A percentile compares a stretch with the other conserved stretches of the same genome.
phyloP scores from a whole-genome alignment of 305 asterid genomes.

The Ajuga reptans region DNA sequence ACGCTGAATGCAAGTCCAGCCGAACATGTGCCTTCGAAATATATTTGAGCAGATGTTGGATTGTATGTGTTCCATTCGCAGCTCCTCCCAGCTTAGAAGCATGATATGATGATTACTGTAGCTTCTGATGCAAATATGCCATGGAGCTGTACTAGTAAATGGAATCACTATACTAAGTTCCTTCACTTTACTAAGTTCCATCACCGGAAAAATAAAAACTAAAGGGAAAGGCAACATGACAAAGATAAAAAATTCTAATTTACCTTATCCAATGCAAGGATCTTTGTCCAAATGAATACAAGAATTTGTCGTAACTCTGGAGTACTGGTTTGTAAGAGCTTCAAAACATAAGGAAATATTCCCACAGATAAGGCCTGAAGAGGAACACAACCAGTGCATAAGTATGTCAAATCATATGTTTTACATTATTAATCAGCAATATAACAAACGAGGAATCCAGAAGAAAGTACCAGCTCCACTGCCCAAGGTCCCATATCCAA shows the following conservation, averaged over 20 bases:
- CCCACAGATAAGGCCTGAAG: constrained; percentile 93
- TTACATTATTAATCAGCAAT: constrained; percentile 14
- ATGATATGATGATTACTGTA: not conserved
- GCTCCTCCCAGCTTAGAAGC: not conserved
- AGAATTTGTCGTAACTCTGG: constrained; percentile 97
- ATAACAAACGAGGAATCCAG: constrained; percentile 14
- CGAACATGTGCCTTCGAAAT: not conserved
- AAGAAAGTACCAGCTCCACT: constrained; percentile 76
- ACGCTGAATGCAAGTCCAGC: not conserved
- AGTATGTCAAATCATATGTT: constrained; percentile 6
- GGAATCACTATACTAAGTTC: not conserved
- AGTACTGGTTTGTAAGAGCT: constrained; percentile 89
- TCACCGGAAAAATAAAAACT: not conserved
- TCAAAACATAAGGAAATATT: constrained; percentile 92
- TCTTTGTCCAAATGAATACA: constrained; percentile 96
- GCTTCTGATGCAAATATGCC: not conserved
- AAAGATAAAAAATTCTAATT: not conserved
- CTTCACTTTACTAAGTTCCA: too few relatives aligned
- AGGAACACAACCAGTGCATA: constrained; percentile 9
- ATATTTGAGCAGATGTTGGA: not conserved
- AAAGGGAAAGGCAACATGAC: not conserved
- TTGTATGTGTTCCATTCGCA: not conserved
- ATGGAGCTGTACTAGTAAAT: not conserved
- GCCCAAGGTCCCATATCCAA: constrained; percentile 99
- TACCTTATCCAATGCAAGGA: constrained; percentile 96